phyloP scores from a whole-genome alignment of 305 asterid species.

The Solanum hybrid region DNA sequence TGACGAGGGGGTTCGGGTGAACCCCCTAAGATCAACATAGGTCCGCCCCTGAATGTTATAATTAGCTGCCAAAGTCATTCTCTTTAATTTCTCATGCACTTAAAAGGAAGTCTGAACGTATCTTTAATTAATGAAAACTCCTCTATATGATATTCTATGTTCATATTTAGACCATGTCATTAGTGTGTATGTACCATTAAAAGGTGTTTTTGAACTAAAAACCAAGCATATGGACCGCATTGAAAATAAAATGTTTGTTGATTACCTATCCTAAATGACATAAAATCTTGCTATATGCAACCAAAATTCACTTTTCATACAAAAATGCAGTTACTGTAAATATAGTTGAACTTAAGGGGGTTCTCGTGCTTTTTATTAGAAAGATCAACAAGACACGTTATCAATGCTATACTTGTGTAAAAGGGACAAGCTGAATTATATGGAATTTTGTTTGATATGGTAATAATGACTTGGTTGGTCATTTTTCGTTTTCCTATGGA shows the following conservation, averaged over 20 bases:
- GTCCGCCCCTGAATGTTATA: background rate
- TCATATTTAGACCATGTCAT: background rate
- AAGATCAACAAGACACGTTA: background rate
- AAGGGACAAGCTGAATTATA: background rate
- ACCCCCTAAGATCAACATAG: no score
- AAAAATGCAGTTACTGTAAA: background rate
- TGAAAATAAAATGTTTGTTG: background rate
- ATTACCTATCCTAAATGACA: background rate
- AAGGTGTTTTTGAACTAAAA: background rate
- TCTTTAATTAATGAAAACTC: background rate
- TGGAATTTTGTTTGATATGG: background rate
- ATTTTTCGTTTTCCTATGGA: background rate
- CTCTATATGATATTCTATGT: background rate
- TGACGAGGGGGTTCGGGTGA: no score
- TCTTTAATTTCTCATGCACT: no score
- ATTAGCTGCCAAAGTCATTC: background rate
- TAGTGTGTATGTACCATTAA: background rate
- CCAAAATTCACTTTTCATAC: background rate
- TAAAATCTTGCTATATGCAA: background rate
- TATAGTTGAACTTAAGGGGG: background rate
- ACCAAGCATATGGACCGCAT: background rate
- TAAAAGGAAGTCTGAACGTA: background rate
- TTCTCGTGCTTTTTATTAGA: background rate
- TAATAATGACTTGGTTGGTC: background rate
- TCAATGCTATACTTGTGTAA: background rate